Evolutionary conservation across 768 basidiomycete species (phyloP), one percentile per base, ranked within the genome.

Genomic region (Coprinopsis marcescibilis): DNA sequence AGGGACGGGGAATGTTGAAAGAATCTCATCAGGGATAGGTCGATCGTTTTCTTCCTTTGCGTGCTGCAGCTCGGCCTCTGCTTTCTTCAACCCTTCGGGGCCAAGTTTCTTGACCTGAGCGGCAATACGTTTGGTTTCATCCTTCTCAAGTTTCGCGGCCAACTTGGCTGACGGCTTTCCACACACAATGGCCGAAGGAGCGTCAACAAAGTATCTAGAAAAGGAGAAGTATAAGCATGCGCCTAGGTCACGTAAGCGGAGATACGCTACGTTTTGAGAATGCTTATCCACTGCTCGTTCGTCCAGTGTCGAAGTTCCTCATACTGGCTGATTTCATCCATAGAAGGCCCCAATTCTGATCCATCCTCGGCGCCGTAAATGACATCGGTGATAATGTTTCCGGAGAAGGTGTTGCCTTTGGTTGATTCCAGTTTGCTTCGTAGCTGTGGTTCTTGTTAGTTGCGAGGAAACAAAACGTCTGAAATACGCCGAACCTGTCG

Each of bases 151-250:
- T 53, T 81, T 81, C 27, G 85, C 83, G 0, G 86, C 88, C 23
- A 98, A 75, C 12, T 66, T 68, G 3, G 90, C 85, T 1, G 96
- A 98, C 3, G 96, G 96, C 59, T 83, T 89, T 19, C 94, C 95
- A 25, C 83, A 64, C 39, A 97, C 70, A n/a, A 89, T 79, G 36
- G 89, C 71, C 17, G 81, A 78, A 15, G 83, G 73, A 0, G 80
- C 76, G 46, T 87, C 76, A 40, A 93, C 68, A 53, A 83, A 88
- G 63, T 89, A 94, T 57, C 94, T 97, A 24, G 38, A 39, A 39
- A 43, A 19, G 15, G 3, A 33, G 23, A n/a, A n/a, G 32, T 27
- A 21, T 5, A 27, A n/a, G 26, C 19, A 26, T 26, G 21, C 10
- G n/a, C 13, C 30, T 8, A 32, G 8, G 30, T 32, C 35, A 37